These are phyloP conservation scores for Friedmanniomyces simplex DNA, from an alignment of 495 filamentous ascomycete species.

Conservation along the genomic window DNA sequence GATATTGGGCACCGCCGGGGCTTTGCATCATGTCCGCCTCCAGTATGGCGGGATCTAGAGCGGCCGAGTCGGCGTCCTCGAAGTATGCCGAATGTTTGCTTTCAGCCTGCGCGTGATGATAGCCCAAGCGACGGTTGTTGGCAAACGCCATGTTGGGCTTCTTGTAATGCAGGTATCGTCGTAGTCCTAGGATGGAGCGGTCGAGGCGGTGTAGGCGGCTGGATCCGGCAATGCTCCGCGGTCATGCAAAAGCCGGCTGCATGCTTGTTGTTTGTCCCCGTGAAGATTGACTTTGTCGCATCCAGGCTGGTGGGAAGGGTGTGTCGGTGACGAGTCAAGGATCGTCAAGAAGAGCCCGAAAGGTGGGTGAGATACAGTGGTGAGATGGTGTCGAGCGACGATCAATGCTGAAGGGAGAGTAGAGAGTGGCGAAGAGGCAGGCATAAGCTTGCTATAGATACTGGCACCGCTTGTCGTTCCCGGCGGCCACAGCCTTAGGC, in stretches of 20 bases:
- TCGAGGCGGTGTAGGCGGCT: slow-evolving; percentile 29
- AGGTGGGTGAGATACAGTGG: neutral
- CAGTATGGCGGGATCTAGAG: slow-evolving; percentile 27
- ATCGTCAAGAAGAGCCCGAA: slow-evolving; percentile 1
- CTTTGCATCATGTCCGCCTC: slow-evolving; percentile 28
- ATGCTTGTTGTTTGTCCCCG: neutral
- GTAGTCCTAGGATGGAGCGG: slow-evolving; percentile 20
- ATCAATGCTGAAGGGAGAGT: slow-evolving; percentile 10
- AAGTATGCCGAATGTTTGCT: slow-evolving; percentile 25
- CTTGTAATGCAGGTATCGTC: slow-evolving; percentile 30
- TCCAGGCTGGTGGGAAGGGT: neutral
- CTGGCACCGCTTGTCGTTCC: too few relatives aligned
- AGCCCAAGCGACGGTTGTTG: slow-evolving; percentile 18
- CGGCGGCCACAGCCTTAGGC: neutral
- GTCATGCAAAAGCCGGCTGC: neutral
- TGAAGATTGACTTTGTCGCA: neutral
- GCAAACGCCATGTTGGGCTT: slow-evolving; percentile 19
- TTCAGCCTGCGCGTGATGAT: slow-evolving; percentile 22
- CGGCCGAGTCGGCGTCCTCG: slow-evolving; percentile 29
- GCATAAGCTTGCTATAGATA: slow-evolving; percentile 12
- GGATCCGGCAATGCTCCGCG: slow-evolving; percentile 18
- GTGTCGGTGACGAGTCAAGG: neutral
- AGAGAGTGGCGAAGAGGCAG: slow-evolving; percentile 8
- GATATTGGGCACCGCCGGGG: slow-evolving; percentile 19
- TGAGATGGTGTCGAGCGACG: slow-evolving; percentile 8